Base-by-base conservation (phyloP, 257 asterid species). In the Solanum sejunctum region DNA sequence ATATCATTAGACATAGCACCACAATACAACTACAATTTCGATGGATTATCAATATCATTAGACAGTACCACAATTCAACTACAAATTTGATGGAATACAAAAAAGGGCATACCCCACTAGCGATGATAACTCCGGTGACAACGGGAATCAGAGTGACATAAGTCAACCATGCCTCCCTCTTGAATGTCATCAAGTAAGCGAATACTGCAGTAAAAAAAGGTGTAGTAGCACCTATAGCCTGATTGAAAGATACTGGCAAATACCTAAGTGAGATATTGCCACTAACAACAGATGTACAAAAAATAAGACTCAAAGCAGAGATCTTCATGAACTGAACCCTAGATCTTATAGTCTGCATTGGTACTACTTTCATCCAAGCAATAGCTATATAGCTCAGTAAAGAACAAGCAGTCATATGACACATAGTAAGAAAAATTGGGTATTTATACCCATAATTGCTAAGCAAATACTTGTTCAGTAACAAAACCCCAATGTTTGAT, bases 391-490 rank as follows among this genome's bases (percentile, higher is more conserved):
- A 95, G 92, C 98, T 95, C 72, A 95, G 87, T 91, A 93, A 82
- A 45, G 97, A 92, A 88, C 98, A 95, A 20, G 97, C 95, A 77
- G 95, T 93, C 98, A 94, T 94, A 87, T 93, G 98, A 73, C 97
- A 94, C 97, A 94, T 93, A 81, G 97, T 94, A 43, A 93, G 47
- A 91, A 95, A 95, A 86, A 93, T 95, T 86, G 98, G 98, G 87
- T 95, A 95, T 86, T 92, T 93, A 87, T 93, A 95, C n/a, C 98
- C 98, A 85, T 93, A 95, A 90, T 95, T 95, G 90, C 97, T 93
- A 36, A 95, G 82, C 92, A 95, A 86, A 86, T 93, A 95, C 89
- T 95, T 95, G 91, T 95, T 95, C 70, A 95, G 86, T 43, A 95
- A 84, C 84, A 95, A 88, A 58, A 95, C 97, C 83, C 98, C 98